These are phyloP conservation scores for Penicillium griseofulvum DNA, from an alignment of 2,329 filamentous ascomycete species.

Conservation along the genomic window DNA sequence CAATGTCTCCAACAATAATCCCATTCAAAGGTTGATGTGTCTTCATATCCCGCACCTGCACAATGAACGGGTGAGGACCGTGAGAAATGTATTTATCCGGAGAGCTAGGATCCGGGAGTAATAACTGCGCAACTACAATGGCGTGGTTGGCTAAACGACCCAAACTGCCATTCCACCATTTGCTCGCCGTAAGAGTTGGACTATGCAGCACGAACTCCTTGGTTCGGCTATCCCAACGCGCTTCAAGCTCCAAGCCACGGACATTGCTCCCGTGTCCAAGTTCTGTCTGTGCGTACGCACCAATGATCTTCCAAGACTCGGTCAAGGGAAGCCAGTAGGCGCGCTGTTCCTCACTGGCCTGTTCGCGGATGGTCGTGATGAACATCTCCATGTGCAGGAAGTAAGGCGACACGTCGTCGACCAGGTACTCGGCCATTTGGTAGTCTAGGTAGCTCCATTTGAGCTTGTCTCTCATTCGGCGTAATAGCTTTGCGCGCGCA, in stretches of 20 bases:
- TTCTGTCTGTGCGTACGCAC: slow-evolving; percentile 54
- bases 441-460: slow-evolving; percentile 52
- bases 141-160: slow-evolving; percentile 56
- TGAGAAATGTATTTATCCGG: slow-evolving; percentile 40
- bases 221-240: slow-evolving; percentile 46
- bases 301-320: slow-evolving; percentile 51
- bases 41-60: slow-evolving; percentile 51
- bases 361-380: slow-evolving; percentile 51
- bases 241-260: slow-evolving; percentile 49
- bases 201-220: slow-evolving; percentile 53
- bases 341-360: slow-evolving; percentile 49
- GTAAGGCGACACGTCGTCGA: slow-evolving; percentile 55
- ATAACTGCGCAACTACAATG: slow-evolving; percentile 53
- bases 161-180: slow-evolving; percentile 57
- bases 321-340: slow-evolving; percentile 52
- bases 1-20: slow-evolving; percentile 55
- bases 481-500: slow-evolving; percentile 51
- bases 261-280: slow-evolving; percentile 55
- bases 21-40: slow-evolving; percentile 49
- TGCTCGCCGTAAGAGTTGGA: slow-evolving; percentile 52
- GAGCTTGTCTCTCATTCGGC: slow-evolving; percentile 47
- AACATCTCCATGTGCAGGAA: slow-evolving; percentile 55
- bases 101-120: slow-evolving; percentile 40
- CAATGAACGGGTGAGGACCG: slow-evolving; percentile 54
- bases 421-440: slow-evolving; percentile 52